Conservation (phyloP, 352 stramenopile genomes). For the Globisporangium nagaii region DNA sequence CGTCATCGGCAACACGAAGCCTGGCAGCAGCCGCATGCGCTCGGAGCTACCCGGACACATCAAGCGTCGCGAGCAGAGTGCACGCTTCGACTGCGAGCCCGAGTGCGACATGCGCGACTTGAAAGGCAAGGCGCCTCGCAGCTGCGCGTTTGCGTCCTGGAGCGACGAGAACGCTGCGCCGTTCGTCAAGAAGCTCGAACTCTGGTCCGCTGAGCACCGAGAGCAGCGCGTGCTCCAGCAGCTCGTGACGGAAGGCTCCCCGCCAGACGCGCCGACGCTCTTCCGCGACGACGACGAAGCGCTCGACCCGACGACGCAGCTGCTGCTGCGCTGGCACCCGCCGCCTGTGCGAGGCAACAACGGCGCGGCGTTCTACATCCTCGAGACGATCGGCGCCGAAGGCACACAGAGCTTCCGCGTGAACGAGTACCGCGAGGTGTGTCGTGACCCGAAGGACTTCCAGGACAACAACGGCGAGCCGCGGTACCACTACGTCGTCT, state of each 20-base stretch:
- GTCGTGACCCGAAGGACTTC: slow-evolving; percentile 83
- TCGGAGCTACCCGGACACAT: slow-evolving; percentile 64
- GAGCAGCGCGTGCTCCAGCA: slow-evolving; percentile 67
- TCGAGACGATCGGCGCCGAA: slow-evolving; percentile 75
- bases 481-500: slow-evolving; percentile 68
- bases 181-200: slow-evolving; percentile 65
- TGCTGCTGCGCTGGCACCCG: slow-evolving; percentile 64
- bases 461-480: slow-evolving; percentile 74
- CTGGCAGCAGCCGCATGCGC: slow-evolving; percentile 36
- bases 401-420: slow-evolving; percentile 57
- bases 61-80: slow-evolving; percentile 49
- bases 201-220: slow-evolving; percentile 63
- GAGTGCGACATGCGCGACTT: slow-evolving; percentile 69
- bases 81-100: slow-evolving; percentile 43
- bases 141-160: slow-evolving; percentile 59
- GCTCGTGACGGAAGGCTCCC: slow-evolving; percentile 58
- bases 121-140: slow-evolving; percentile 42
- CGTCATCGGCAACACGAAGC: slow-evolving; percentile 43
- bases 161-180: slow-evolving; percentile 40
- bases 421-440: slow-evolving; percentile 80
- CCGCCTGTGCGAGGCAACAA: slow-evolving; percentile 55
- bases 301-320: slow-evolving; percentile 64
- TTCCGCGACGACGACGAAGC: slow-evolving; percentile 44
- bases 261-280: slow-evolving; percentile 46
- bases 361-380: slow-evolving; percentile 75